These are phyloP conservation scores for Penicillium sp. DNA, from an alignment of 2,329 filamentous ascomycete species.

Conservation along the genomic window DNA sequence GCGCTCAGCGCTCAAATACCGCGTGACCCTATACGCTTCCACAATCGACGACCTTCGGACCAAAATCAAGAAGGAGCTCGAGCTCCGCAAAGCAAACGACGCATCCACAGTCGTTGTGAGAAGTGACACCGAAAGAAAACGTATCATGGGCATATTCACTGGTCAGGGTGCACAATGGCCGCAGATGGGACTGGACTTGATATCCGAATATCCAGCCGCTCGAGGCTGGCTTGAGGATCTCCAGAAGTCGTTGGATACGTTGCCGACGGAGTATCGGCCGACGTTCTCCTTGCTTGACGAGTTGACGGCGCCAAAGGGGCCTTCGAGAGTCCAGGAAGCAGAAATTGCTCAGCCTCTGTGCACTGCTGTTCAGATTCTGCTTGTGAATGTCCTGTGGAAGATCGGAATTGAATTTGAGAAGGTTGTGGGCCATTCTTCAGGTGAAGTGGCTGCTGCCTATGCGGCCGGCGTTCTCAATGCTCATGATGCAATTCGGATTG, in stretches of 20 bases:
- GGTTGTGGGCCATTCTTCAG: conserved; percentile 23
- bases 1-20: too few species aligned
- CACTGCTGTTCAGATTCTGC: conserved; percentile 19
- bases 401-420: conserved; percentile 10
- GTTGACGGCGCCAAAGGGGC: too few species aligned
- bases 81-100: background rate
- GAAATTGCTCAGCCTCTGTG: conserved; percentile 18
- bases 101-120: background rate
- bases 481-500: conserved; percentile 9
- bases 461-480: conserved; percentile 12
- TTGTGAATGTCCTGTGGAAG: conserved; percentile 8
- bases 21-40: too few species aligned
- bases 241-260: too few species aligned
- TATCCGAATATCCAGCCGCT: background rate
- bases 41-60: too few species aligned
- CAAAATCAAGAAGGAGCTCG: too few species aligned
- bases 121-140: too few species aligned
- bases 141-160: conserved; percentile 10
- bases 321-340: background rate
- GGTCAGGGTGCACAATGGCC: conserved; percentile 16
- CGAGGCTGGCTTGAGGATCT: too few species aligned
- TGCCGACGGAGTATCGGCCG: too few species aligned
- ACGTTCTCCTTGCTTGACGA: too few species aligned
- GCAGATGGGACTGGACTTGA: conserved; percentile 3
- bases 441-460: conserved; percentile 25